Percentiles rank a stretch among this genome's conserved stretches.
phyloP scores from a whole-genome alignment of 768 basidiomycete species.

The Boletellus sp. region DNA sequence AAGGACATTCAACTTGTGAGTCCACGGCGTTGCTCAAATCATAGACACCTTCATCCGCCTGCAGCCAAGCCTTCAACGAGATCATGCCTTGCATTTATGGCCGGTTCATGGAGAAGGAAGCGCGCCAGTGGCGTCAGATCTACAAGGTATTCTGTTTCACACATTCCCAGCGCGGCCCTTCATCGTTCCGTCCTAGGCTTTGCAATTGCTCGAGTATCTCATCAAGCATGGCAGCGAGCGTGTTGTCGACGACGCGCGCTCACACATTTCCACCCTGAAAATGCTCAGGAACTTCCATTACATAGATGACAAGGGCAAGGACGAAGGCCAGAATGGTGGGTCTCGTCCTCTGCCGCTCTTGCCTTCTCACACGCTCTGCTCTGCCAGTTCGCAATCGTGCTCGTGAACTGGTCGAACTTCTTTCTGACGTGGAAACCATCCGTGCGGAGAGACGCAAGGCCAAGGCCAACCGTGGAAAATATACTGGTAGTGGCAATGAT shows the following conservation, averaged over 20 bases:
- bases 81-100: constrained; percentile 97
- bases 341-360: background rate
- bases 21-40: background rate
- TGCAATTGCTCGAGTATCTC: constrained; percentile 92
- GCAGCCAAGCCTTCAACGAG: constrained; percentile 96
- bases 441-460: constrained; percentile 88
- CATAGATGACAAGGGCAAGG: constrained; percentile 97
- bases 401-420: constrained; percentile 86
- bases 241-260: constrained; percentile 94
- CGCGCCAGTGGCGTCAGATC: constrained; percentile 96
- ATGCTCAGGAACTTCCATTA: constrained; percentile 98
- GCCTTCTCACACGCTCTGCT: background rate
- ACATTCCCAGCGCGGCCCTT: background rate
- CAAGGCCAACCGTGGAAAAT: constrained; percentile 86
- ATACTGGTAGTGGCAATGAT: constrained; percentile 83
- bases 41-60: constrained; percentile 7
- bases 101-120: constrained; percentile 98
- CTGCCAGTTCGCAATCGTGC: constrained; percentile 87
- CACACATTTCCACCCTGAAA: constrained; percentile 92
- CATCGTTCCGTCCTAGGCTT: constrained; percentile 47
- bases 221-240: constrained; percentile 97
- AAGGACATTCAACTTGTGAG: constrained; percentile 98
- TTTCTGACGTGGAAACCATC: constrained; percentile 89
- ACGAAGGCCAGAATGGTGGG: constrained; percentile 95
- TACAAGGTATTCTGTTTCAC: constrained; percentile 68